A percentile compares a stretch with the other conserved stretches of the same genome.
phyloP scores from a whole-genome alignment of 2,329 filamentous ascomycete species.

The Ceratocystis colombiana region DNA sequence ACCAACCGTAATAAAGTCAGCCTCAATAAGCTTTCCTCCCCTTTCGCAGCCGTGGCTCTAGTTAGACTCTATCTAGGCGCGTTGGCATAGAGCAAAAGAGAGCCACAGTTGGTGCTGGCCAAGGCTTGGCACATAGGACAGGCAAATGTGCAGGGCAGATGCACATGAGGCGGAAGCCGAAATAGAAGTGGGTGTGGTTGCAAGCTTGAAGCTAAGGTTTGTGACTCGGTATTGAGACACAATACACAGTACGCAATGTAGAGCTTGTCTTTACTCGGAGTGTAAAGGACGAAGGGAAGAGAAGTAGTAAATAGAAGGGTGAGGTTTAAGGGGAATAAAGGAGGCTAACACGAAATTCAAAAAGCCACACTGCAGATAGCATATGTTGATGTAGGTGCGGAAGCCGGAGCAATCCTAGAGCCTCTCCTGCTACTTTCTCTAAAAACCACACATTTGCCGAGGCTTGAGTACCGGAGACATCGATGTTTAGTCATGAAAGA shows the following conservation, averaged over 20 bases:
- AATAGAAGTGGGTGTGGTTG: background rate
- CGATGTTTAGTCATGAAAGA: no score
- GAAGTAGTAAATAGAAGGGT: background rate
- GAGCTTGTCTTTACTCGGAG: background rate
- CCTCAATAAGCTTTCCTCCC: background rate
- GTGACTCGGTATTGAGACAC: no score
- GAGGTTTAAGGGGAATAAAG: background rate
- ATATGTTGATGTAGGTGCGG: background rate
- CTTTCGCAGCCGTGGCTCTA: background rate
- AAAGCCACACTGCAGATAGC: background rate
- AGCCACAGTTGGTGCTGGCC: background rate
- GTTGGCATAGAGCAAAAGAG: background rate
- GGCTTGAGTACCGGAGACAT: background rate
- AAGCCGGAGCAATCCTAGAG: background rate
- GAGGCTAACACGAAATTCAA: background rate
- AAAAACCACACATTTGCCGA: background rate
- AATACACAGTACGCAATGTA: no score
- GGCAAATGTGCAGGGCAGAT: background rate
- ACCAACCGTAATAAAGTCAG: background rate
- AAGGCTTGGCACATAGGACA: slow-evolving; percentile 5
- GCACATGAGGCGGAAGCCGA: background rate
- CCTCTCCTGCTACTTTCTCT: no score
- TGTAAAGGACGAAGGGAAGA: background rate
- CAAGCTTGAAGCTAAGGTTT: no score
- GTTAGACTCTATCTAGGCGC: background rate